Evolutionary conservation across 2,329 filamentous ascomycete genomes (phyloP).

Genomic region (Penicillium sp.): DNA sequence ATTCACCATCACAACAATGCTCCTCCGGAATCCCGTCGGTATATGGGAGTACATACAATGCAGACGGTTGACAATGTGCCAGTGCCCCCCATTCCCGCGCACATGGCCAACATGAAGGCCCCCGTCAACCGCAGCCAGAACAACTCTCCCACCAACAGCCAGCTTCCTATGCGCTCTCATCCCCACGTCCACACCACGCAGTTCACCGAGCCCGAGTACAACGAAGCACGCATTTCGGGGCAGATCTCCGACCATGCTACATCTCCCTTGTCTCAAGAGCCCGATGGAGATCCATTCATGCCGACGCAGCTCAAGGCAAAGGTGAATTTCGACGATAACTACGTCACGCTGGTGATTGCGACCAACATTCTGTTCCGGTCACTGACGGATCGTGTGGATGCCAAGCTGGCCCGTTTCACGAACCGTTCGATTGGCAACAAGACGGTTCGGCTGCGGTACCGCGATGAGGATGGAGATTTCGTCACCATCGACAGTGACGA

Average conservation of each 20-base stretch:
- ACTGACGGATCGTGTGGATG: slow-evolving; percentile 92
- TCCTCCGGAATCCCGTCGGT: slow-evolving; percentile 51
- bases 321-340: slow-evolving; percentile 89
- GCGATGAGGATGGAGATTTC: slow-evolving; percentile 89
- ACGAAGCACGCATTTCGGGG: slow-evolving; percentile 33
- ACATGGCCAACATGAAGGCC: slow-evolving; percentile 63
- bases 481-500: slow-evolving; percentile 95
- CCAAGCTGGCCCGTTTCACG: slow-evolving; percentile 87
- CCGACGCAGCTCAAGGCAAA: slow-evolving; percentile 90
- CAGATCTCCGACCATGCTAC: slow-evolving; percentile 36
- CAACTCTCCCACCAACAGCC: slow-evolving; percentile 73
- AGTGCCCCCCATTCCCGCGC: slow-evolving; percentile 76
- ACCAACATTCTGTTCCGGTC: slow-evolving; percentile 95
- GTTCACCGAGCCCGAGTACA: slow-evolving; percentile 47
- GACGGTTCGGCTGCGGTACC: slow-evolving; percentile 84
- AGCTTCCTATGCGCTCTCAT: slow-evolving; percentile 65
- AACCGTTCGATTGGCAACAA: slow-evolving; percentile 81
- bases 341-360: slow-evolving; percentile 92
- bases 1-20: slow-evolving; percentile 69
- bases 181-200: slow-evolving; percentile 48
- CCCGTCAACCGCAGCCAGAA: slow-evolving; percentile 77
- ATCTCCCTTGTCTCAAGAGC: slow-evolving; percentile 39
- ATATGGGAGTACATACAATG: slow-evolving; percentile 60
- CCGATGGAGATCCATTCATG: slow-evolving; percentile 50
- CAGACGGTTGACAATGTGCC: slow-evolving; percentile 63